Evolutionary conservation across 768 basidiomycete species (phyloP).

Genomic region (Lentinula aciculospora): DNA sequence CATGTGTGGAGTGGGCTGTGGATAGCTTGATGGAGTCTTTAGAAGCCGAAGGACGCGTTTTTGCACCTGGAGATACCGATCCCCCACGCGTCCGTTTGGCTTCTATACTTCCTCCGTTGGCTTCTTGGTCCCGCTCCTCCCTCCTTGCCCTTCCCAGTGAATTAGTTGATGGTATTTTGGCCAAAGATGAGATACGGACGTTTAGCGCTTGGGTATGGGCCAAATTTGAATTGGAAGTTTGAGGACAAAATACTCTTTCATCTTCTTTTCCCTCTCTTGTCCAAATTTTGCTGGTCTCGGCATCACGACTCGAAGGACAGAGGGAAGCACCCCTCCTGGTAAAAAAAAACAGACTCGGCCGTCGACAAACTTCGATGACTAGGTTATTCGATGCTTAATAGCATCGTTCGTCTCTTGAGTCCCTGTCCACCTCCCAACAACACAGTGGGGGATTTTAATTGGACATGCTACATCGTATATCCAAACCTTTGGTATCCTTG

Average conservation of each 20-base stretch:
- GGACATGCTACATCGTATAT: too few species aligned
- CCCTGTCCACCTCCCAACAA: too few species aligned
- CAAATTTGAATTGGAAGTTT: background rate
- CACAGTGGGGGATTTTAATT: too few species aligned
- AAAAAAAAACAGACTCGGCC: too few species aligned
- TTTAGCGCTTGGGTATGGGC: slow-evolving; percentile 4
- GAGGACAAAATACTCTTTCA: background rate
- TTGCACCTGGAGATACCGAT: slow-evolving; percentile 22
- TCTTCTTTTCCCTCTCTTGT: too few species aligned
- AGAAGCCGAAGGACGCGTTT: slow-evolving; percentile 48
- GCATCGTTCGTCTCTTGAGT: too few species aligned
- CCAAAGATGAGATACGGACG: background rate
- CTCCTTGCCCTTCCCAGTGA: slow-evolving; percentile 72
- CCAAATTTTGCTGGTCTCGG: too few species aligned
- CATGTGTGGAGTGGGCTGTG: slow-evolving; percentile 67
- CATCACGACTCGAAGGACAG: background rate
- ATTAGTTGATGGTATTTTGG: slow-evolving; percentile 56
- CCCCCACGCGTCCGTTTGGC: slow-evolving; percentile 64
- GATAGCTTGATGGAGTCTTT: slow-evolving; percentile 60
- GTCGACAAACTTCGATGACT: too few species aligned
- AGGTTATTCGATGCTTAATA: too few species aligned
- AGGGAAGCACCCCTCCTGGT: too few species aligned
- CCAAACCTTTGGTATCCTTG: background rate
- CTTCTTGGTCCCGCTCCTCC: slow-evolving; percentile 70
- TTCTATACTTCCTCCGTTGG: slow-evolving; percentile 73